Percentiles rank a stretch among this genome's conserved stretches.
Conservation (phyloP, 805 yeast genomes). For the Candida succiphila region DNA sequence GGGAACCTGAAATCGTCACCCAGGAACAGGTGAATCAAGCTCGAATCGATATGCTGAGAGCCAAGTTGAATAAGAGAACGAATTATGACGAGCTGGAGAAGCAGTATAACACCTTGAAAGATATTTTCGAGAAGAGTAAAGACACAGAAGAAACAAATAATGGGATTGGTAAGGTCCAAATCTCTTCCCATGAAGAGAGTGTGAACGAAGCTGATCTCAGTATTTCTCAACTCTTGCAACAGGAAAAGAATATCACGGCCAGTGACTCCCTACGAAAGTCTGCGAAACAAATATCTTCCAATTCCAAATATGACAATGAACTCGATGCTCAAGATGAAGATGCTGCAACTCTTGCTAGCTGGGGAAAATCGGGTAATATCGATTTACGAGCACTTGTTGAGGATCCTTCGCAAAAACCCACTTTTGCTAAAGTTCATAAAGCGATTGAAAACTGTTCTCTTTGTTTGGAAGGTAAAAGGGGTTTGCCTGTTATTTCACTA, state of each 20-base stretch:
- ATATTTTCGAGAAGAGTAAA: neutral
- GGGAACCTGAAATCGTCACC: neutral
- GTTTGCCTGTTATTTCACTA: conserved; percentile 18
- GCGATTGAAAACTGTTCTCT: conserved; percentile 25
- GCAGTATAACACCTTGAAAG: conserved; percentile 11
- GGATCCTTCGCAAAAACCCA: conserved; percentile 14
- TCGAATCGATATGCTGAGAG: conserved; percentile 22
- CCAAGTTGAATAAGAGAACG: conserved; percentile 19
- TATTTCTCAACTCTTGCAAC: conserved; percentile 23
- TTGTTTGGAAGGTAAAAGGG: conserved; percentile 23
- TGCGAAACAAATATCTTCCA: conserved; percentile 24
- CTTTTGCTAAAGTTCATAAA: conserved; percentile 16
- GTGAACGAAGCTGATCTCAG: conserved; percentile 23
- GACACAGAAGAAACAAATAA: neutral
- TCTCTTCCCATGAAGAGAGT: no score
- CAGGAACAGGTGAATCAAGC: conserved; percentile 18
- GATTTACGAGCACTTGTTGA: conserved; percentile 4
- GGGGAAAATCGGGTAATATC: conserved; percentile 18
- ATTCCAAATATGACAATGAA: conserved; percentile 26
- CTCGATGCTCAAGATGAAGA: conserved; percentile 33
- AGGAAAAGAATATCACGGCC: conserved; percentile 18
- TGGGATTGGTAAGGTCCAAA: neutral
- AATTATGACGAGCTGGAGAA: conserved; percentile 15
- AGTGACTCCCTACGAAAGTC: conserved; percentile 10
- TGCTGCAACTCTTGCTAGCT: conserved; percentile 25